phyloP scores from a whole-genome alignment of 257 asterid genomes.

The Solanum gandarillasii region DNA sequence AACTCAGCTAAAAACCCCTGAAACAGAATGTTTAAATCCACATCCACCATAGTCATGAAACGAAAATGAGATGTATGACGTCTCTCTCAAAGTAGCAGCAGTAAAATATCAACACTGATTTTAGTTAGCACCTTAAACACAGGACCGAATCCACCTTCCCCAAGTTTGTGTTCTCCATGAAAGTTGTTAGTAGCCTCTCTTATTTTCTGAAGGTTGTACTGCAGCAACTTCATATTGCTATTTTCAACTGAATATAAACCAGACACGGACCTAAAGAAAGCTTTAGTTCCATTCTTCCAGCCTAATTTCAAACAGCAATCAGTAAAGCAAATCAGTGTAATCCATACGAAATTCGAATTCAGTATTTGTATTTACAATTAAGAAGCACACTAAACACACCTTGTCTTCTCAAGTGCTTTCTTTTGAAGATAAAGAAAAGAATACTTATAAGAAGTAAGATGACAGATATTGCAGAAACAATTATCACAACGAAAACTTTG shows the following conservation, averaged over 20 bases:
- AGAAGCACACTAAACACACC: background rate
- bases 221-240: background rate
- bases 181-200: constrained; percentile 5
- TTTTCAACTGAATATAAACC: background rate
- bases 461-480: background rate
- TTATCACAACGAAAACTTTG: background rate
- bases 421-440: background rate
- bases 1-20: background rate
- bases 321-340: background rate
- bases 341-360: background rate
- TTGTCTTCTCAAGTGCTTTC: background rate
- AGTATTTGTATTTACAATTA: too few relatives aligned
- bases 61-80: too few relatives aligned
- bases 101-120: background rate
- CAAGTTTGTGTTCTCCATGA: background rate
- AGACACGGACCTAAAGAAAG: background rate
- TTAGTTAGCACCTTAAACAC: constrained; percentile 10
- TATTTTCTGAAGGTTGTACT: background rate
- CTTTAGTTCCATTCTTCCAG: background rate
- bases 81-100: too few relatives aligned
- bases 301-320: background rate
- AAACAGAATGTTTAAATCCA: background rate
- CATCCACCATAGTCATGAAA: background rate
- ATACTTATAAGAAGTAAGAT: background rate
- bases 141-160: constrained; percentile 9